Conservation (phyloP, 1,284 basidiomycete species). For the Sanguinoderma infundibulare region DNA sequence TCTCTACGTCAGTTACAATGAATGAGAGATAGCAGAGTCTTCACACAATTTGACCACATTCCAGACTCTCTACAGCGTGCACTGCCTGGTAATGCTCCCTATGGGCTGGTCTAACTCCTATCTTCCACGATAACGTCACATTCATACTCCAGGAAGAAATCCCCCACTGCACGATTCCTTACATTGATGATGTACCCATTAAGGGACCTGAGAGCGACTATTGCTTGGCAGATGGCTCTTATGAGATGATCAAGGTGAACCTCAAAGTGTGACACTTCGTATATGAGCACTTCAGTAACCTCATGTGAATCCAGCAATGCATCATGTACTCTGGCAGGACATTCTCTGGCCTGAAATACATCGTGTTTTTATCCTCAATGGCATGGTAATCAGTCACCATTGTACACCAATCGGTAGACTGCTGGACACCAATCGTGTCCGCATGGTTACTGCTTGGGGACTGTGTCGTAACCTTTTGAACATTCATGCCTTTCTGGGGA, state of each 20-base stretch:
- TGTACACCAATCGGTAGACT: too few species aligned
- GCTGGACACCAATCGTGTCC: too few species aligned
- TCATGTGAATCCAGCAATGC: slow-evolving; percentile 37
- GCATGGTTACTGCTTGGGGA: slow-evolving; percentile 35
- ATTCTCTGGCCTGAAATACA: slow-evolving; percentile 28
- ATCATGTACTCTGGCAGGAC: slow-evolving; percentile 34
- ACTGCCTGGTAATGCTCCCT: slow-evolving; percentile 33
- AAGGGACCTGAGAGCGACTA: slow-evolving; percentile 32
- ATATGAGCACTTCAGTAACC: slow-evolving; percentile 34
- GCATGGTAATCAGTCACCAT: too few species aligned
- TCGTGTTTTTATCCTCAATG: too few species aligned
- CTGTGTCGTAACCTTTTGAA: slow-evolving; percentile 22
- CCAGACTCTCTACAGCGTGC: slow-evolving; percentile 25
- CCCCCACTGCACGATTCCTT: slow-evolving; percentile 36
- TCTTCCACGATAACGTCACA: slow-evolving; percentile 41
- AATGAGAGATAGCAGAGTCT: slow-evolving; percentile 28
- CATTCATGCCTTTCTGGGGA: slow-evolving; percentile 29
- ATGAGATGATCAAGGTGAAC: slow-evolving; percentile 35
- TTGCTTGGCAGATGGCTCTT: slow-evolving; percentile 18
- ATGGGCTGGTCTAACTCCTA: slow-evolving; percentile 48
- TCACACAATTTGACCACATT: slow-evolving; percentile 34
- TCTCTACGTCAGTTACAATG: slow-evolving; percentile 31
- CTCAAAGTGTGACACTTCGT: slow-evolving; percentile 37
- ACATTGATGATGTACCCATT: slow-evolving; percentile 37
- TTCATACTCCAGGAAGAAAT: slow-evolving; percentile 43